Evolutionary conservation across 306 rosid genomes (phyloP).

Genomic region (Cicer judaicum): DNA sequence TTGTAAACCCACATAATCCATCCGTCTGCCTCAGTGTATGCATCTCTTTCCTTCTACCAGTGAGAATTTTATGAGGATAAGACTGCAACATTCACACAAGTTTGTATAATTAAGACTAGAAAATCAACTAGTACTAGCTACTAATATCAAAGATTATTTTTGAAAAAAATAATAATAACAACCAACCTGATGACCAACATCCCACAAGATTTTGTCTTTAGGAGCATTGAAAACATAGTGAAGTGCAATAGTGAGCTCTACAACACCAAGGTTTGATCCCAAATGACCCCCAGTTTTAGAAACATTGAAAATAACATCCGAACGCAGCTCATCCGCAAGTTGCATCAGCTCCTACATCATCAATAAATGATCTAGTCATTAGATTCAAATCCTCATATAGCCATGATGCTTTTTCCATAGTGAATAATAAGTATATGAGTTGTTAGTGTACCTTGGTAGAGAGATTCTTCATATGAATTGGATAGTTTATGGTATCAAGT

Average conservation of each 20-base stretch:
- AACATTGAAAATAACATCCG: constrained; percentile 87
- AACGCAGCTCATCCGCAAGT: constrained; percentile 81
- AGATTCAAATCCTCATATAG: neutral
- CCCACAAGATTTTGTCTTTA: constrained; percentile 89
- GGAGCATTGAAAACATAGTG: constrained; percentile 92
- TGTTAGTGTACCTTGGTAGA: constrained; percentile 66
- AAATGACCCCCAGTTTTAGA: constrained; percentile 92
- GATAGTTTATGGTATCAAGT: constrained; percentile 85
- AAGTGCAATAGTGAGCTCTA: constrained; percentile 93
- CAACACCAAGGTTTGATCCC: constrained; percentile 97
- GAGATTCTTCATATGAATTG: constrained; percentile 93
- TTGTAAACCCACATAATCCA: constrained; percentile 84
- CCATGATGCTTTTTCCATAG: neutral
- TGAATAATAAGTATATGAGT: neutral
- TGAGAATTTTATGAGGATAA: constrained; percentile 91
- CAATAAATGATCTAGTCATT: neutral
- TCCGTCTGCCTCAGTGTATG: constrained; percentile 81
- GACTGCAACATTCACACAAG: constrained; percentile 57
- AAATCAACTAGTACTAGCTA: constrained; percentile 12
- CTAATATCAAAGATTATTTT: neutral
- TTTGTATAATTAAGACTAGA: constrained; percentile 6
- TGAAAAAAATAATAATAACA: constrained; percentile 21
- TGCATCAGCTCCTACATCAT: constrained; percentile 76
- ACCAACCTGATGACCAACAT: constrained; percentile 95
- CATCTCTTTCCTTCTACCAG: constrained; percentile 92